Evolutionary conservation across 2,329 filamentous ascomycete species (phyloP).

Genomic region (Fusarium beomiforme): DNA sequence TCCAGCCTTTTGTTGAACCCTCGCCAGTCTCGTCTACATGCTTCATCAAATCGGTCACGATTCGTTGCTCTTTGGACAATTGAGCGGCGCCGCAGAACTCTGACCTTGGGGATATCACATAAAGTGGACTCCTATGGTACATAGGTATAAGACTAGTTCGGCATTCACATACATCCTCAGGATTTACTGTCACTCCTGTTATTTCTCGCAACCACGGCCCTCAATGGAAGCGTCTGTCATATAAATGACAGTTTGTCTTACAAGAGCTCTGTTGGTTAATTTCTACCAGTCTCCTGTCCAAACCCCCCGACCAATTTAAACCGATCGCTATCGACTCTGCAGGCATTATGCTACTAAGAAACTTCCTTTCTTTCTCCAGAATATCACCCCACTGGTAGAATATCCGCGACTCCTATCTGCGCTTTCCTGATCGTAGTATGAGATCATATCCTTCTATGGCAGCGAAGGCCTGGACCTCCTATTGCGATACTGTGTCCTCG

Average conservation of each 20-base stretch:
- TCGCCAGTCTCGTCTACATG: not conserved
- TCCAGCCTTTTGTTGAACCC: not conserved
- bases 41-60: not conserved
- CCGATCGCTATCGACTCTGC: no score
- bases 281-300: no score
- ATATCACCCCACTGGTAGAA: not conserved
- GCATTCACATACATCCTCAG: not conserved
- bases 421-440: not conserved
- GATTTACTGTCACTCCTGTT: not conserved
- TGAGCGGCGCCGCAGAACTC: not conserved
- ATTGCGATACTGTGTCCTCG: not conserved
- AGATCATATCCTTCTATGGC: rapidly evolving
- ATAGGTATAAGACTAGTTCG: no score
- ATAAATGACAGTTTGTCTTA: not conserved
- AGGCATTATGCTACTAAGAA: not conserved
- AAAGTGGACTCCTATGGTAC: not conserved
- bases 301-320: no score
- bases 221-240: slow-evolving; percentile 3
- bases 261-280: no score
- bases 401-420: not conserved
- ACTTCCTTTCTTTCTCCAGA: not conserved
- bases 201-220: not conserved
- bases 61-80: not conserved
- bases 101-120: rapidly evolving
- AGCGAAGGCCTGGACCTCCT: no score